phyloP scores from a whole-genome alignment of 129 eudicot genomes.

The Helianthus annuus region DNA sequence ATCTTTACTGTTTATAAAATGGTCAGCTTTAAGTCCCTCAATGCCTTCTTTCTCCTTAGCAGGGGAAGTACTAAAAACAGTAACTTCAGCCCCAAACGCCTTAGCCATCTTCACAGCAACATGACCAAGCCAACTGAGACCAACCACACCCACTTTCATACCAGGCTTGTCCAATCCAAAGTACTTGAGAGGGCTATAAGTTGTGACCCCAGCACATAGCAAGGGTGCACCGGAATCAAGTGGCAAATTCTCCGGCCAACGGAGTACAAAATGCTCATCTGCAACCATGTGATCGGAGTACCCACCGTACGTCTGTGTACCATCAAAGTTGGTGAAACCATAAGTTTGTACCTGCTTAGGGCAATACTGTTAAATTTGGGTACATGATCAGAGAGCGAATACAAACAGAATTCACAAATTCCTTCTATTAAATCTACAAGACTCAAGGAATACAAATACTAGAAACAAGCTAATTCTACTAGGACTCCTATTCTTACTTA shows the following conservation, averaged over 20 bases:
- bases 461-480: no score
- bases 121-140: slow-evolving; percentile 69
- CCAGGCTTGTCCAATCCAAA: slow-evolving; percentile 59
- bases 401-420: no score
- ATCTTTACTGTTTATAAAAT: slow-evolving; percentile 46
- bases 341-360: slow-evolving; percentile 41
- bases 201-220: slow-evolving; percentile 64
- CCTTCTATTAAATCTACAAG: no score
- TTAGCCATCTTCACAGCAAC: slow-evolving; percentile 65
- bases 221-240: slow-evolving; percentile 61
- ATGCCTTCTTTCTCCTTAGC: slow-evolving; percentile 50
- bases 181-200: slow-evolving; percentile 50
- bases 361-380: slow-evolving; percentile 59
- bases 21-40: slow-evolving; percentile 49
- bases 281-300: slow-evolving; percentile 58
- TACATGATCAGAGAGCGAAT: no score
- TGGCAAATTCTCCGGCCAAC: slow-evolving; percentile 58
- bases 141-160: slow-evolving; percentile 55
- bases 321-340: slow-evolving; percentile 34
- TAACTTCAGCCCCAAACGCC: slow-evolving; percentile 58
- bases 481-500: no score
- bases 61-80: slow-evolving; percentile 53
- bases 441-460: no score
- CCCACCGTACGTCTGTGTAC: slow-evolving; percentile 65
- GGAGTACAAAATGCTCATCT: slow-evolving; percentile 50